phyloP scores from a whole-genome alignment of 768 basidiomycete species.

The Paxillus involutus region DNA sequence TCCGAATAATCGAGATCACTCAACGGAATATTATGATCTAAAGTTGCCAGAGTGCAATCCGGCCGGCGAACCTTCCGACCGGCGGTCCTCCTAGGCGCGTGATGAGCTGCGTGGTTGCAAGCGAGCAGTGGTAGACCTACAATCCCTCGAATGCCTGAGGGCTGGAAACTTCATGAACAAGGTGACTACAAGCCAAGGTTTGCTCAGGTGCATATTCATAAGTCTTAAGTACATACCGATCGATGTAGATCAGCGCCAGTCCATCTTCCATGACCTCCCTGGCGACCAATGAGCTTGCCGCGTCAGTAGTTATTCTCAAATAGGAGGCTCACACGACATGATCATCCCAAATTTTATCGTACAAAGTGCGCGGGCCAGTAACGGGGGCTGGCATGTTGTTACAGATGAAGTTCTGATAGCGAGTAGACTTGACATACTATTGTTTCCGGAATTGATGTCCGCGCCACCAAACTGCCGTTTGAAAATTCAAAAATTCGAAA shows the following conservation, averaged over 20 bases:
- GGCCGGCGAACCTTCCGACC: conserved; percentile 76
- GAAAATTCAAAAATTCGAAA: too few species aligned
- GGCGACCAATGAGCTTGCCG: conserved; percentile 9
- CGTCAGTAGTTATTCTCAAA: conserved; percentile 5
- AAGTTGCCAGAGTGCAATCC: conserved; percentile 87
- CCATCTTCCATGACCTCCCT: conserved; percentile 77
- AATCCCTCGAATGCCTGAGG: conserved; percentile 91
- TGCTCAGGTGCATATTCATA: background rate
- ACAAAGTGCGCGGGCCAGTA: conserved; percentile 77
- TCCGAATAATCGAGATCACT: conserved; percentile 28
- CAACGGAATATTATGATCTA: conserved; percentile 89
- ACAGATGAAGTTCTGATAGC: background rate
- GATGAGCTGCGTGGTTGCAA: conserved; percentile 5
- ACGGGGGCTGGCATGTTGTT: conserved; percentile 53
- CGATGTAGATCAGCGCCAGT: conserved; percentile 80
- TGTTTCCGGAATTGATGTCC: too few species aligned
- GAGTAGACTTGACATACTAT: too few species aligned
- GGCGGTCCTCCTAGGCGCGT: conserved; percentile 57
- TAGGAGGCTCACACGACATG: conserved; percentile 75
- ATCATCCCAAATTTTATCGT: conserved; percentile 98
- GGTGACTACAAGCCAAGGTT: conserved; percentile 36
- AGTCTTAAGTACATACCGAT: conserved; percentile 47
- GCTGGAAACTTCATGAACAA: conserved; percentile 91
- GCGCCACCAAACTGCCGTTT: too few species aligned
- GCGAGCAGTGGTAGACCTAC: conserved; percentile 37